phyloP scores from a whole-genome alignment of 225 moss, liverwort and hornwort species.

The Thuidium tamariscinum region DNA sequence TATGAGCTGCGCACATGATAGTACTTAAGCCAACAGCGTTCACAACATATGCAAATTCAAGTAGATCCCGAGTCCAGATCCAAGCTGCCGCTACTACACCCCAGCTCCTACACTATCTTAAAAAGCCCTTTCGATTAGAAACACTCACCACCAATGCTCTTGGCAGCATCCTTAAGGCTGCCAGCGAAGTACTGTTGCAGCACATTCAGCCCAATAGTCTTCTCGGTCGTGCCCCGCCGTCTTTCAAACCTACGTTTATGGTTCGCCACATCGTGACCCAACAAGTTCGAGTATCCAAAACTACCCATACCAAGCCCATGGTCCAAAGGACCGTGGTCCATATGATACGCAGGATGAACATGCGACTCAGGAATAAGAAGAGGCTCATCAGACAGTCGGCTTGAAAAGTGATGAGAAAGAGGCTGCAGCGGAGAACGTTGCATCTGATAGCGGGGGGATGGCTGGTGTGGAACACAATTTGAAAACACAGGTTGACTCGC shows the following conservation, averaged over 20 bases:
- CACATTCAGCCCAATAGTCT: slow-evolving; percentile 85
- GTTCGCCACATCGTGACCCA: slow-evolving; percentile 38
- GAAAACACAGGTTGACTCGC: background rate
- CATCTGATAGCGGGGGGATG: slow-evolving; percentile 6
- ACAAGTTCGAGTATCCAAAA: slow-evolving; percentile 10
- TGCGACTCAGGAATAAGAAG: slow-evolving; percentile 8
- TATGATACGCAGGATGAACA: slow-evolving; percentile 10
- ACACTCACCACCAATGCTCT: slow-evolving; percentile 95
- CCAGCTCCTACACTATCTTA: background rate
- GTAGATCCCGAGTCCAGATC: background rate
- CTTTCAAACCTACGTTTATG: slow-evolving; percentile 72
- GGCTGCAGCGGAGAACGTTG: slow-evolving; percentile 17
- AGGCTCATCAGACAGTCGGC: slow-evolving; percentile 9
- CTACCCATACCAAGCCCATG: slow-evolving; percentile 8
- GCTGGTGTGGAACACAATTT: background rate
- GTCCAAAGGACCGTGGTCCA: slow-evolving; percentile 15
- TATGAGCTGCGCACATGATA: background rate
- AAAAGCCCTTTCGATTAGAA: background rate
- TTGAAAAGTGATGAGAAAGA: slow-evolving; percentile 7
- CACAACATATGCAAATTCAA: background rate
- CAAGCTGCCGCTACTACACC: background rate
- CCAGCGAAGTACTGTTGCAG: slow-evolving; percentile 97
- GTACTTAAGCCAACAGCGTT: background rate
- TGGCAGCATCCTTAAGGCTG: slow-evolving; percentile 95
- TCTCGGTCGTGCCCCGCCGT: slow-evolving; percentile 91